phyloP scores from a whole-genome alignment of 805 yeast species.

The Cyberlindnera petersonii region DNA sequence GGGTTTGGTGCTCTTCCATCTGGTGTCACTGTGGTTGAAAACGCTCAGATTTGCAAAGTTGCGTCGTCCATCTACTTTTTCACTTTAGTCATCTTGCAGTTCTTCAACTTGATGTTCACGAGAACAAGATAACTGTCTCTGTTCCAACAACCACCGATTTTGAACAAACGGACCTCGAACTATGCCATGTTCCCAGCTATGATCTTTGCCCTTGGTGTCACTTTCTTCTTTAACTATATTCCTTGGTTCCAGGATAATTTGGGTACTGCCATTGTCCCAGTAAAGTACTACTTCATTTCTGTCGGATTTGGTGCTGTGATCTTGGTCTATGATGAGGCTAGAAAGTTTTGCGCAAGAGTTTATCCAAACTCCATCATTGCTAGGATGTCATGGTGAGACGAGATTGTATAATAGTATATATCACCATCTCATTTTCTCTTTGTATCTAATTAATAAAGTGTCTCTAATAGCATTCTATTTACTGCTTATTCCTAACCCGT shows the following conservation, averaged over 20 bases:
- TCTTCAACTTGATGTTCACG: constrained; percentile 40
- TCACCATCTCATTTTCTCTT: no score
- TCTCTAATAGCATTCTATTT: background rate
- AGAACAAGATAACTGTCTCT: constrained; percentile 41
- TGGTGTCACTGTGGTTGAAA: constrained; percentile 22
- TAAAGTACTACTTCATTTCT: constrained; percentile 44
- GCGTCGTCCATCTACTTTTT: constrained; percentile 45
- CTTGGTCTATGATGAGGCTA: constrained; percentile 38
- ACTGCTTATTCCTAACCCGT: constrained; percentile 1
- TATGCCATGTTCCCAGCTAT: constrained; percentile 32
- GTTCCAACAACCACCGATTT: constrained; percentile 39
- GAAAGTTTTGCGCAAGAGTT: constrained; percentile 36
- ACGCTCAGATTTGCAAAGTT: constrained; percentile 26
- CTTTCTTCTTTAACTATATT: constrained; percentile 40
- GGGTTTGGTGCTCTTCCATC: constrained; percentile 33
- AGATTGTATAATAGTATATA: no score
- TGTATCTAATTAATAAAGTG: background rate
- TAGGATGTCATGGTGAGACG: constrained; percentile 37
- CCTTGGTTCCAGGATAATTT: constrained; percentile 37
- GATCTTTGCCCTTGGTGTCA: constrained; percentile 34
- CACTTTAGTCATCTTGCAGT: constrained; percentile 45
- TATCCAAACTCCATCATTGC: constrained; percentile 38
- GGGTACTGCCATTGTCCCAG: constrained; percentile 38
- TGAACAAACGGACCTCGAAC: constrained; percentile 26
- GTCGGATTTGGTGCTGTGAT: constrained; percentile 42